Evolutionary conservation across 2,329 filamentous ascomycete genomes (phyloP).

Genomic region (Paraphaeosphaeria minitans): DNA sequence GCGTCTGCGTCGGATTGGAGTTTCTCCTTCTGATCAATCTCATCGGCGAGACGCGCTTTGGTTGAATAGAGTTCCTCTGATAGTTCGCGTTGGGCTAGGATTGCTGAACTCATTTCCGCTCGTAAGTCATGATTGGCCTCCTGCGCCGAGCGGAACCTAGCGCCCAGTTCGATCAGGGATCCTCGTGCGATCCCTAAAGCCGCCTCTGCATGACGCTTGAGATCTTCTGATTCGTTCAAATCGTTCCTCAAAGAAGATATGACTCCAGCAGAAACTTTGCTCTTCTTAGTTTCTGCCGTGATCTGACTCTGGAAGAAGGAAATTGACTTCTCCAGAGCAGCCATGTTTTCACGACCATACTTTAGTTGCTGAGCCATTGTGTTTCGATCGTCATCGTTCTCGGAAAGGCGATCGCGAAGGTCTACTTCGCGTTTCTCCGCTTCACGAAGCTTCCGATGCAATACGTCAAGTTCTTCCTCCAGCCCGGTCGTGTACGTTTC

Average conservation of each 20-base stretch:
- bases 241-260: constrained; percentile 32
- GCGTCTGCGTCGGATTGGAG: constrained; percentile 30
- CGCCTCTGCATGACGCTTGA: constrained; percentile 28
- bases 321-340: constrained; percentile 31
- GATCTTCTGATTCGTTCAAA: constrained; percentile 25
- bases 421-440: constrained; percentile 28
- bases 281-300: constrained; percentile 31
- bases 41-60: constrained; percentile 21
- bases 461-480: constrained; percentile 24
- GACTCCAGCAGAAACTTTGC: constrained; percentile 27
- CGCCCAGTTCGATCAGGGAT: constrained; percentile 26
- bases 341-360: constrained; percentile 26
- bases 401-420: constrained; percentile 27
- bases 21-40: constrained; percentile 16
- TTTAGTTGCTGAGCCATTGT: constrained; percentile 26
- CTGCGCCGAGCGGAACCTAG: constrained; percentile 18
- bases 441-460: constrained; percentile 28
- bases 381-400: constrained; percentile 26
- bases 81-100: constrained; percentile 22
- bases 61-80: constrained; percentile 25
- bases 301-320: constrained; percentile 26
- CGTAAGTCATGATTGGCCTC: constrained; percentile 23
- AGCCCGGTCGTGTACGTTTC: constrained; percentile 28
- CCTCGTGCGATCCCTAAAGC: constrained; percentile 24
- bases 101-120: constrained; percentile 29